Base-by-base conservation (phyloP, 768 basidiomycete genomes). In the Aureoboletus auriporus region DNA sequence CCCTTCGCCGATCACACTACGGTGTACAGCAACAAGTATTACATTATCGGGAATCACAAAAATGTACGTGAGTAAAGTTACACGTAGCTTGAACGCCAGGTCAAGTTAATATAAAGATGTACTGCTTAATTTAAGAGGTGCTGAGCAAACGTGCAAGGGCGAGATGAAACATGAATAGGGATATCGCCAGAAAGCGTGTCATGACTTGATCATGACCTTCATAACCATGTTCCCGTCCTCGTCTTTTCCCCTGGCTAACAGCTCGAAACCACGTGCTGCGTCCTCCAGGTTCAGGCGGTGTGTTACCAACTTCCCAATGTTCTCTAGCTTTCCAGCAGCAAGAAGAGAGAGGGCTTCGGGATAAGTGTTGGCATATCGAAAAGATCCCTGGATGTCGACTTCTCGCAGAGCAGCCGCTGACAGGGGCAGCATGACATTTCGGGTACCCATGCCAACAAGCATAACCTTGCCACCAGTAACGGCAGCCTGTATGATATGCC, bases 401-500 rank as follows among this genome's bases (percentile, higher is more conserved):
- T 96, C 94, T 44, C 94, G 84, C 48, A 84, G 68, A 13, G 90
- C 86, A 35, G 93, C 89, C 27, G 79, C 76, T 37, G 86, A 85
- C 48, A 93, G 76, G n/a, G 95, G 95, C 46, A 96, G 75, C 54
- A 78, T 74, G 48, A 86, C 80, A 58, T 84, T 86, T 50, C 85
- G 80, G 13, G 91, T 82, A 56, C 95, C 95, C 95, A 98, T 98
- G 17, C 95, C 95, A 55, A 98, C 82, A 59, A 93, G 87, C 77
- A 92, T 84, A 47, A 96, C 90, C 63, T 87, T 91, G 42, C 91
- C 90, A 43, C 93, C 94, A 14, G 88, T 75, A 44, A 77, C 74
- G 13, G 93, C 91, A 58, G 84, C 80, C 91, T 93, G 65, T 46
- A 49, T 30, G 44, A 45, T 28, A 43, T 33, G n/a, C 28, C 40